Evolutionary conservation across 768 basidiomycete species (phyloP).

Genomic region (Omphalotus guepiniiformis): DNA sequence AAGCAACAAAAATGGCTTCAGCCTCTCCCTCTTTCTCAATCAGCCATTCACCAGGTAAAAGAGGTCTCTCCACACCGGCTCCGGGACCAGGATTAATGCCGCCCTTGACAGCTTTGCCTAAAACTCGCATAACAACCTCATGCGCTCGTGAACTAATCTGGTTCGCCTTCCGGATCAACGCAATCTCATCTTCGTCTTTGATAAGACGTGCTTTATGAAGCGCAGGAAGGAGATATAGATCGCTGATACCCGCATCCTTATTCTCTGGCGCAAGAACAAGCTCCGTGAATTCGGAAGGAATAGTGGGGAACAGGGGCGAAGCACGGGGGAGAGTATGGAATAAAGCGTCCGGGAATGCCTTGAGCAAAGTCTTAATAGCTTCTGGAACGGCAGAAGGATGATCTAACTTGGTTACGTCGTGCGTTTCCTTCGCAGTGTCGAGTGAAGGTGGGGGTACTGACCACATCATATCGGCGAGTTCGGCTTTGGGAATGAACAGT

Average conservation of each 20-base stretch:
- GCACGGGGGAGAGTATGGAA: constrained; percentile 61
- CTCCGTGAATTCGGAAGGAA: constrained; percentile 40
- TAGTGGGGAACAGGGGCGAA: constrained; percentile 47
- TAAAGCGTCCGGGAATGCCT: constrained; percentile 48
- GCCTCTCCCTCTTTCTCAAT: constrained; percentile 93
- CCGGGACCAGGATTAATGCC: constrained; percentile 39
- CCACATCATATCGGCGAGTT: constrained; percentile 81
- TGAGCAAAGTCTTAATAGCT: constrained; percentile 42
- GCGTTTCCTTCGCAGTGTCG: constrained; percentile 43
- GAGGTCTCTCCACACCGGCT: constrained; percentile 43
- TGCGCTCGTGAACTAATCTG: constrained; percentile 87
- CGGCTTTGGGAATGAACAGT: constrained; percentile 77
- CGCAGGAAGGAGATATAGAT: constrained; percentile 67
- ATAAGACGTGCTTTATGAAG: constrained; percentile 78
- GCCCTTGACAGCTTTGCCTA: constrained; percentile 68
- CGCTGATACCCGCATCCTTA: constrained; percentile 38
- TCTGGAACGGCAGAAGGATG: constrained; percentile 42
- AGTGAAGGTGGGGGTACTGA: constrained; percentile 73
- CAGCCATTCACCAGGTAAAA: constrained; percentile 78
- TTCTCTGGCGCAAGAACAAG: constrained; percentile 30
- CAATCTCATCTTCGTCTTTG: constrained; percentile 74
- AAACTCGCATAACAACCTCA: constrained; percentile 86
- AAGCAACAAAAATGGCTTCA: constrained; percentile 89
- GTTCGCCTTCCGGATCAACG: constrained; percentile 73
- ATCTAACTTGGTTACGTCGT: constrained; percentile 55